These are phyloP conservation scores for Paraconiothyrium sp. DNA, from an alignment of 2,329 filamentous ascomycete species.

Conservation along the genomic window DNA sequence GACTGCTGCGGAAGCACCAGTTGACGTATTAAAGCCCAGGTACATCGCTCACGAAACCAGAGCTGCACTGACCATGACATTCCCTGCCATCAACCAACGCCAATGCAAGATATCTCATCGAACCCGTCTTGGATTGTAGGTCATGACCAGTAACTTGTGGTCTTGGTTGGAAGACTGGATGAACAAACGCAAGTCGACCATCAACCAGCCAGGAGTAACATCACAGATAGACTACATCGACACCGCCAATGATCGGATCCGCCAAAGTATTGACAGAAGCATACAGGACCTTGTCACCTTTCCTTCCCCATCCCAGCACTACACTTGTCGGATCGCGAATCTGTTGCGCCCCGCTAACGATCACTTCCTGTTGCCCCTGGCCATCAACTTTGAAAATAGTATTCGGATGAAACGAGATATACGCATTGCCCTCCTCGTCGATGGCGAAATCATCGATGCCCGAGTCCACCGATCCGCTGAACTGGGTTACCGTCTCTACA, in stretches of 20 bases:
- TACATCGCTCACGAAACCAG: too few relatives aligned
- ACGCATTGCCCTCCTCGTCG: constrained; percentile 14
- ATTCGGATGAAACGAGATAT: constrained; percentile 10
- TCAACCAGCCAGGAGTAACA: too few relatives aligned
- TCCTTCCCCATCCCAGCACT: neutral
- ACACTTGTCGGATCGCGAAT: constrained; percentile 15
- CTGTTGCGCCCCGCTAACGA: constrained; percentile 6
- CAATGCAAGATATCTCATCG: too few relatives aligned
- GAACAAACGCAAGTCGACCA: too few relatives aligned
- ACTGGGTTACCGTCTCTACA: constrained; percentile 1
- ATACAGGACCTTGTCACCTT: neutral
- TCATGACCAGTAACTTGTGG: too few relatives aligned
- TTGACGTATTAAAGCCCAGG: too few relatives aligned
- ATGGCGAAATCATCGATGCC: constrained; percentile 18
- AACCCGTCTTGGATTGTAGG: too few relatives aligned
- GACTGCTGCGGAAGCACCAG: too few relatives aligned
- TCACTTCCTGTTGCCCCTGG: neutral
- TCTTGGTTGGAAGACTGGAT: too few relatives aligned
- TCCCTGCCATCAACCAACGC: too few relatives aligned
- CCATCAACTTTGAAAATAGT: constrained; percentile 5
- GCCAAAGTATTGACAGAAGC: neutral
- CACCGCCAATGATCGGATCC: neutral
- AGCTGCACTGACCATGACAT: too few relatives aligned
- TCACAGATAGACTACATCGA: neutral
- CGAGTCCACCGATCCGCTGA: neutral